A percentile compares a stretch with the other conserved stretches of the same genome.
Conservation (phyloP, 371 early-diverging fungal genomes). For the Mortierella sp. region DNA sequence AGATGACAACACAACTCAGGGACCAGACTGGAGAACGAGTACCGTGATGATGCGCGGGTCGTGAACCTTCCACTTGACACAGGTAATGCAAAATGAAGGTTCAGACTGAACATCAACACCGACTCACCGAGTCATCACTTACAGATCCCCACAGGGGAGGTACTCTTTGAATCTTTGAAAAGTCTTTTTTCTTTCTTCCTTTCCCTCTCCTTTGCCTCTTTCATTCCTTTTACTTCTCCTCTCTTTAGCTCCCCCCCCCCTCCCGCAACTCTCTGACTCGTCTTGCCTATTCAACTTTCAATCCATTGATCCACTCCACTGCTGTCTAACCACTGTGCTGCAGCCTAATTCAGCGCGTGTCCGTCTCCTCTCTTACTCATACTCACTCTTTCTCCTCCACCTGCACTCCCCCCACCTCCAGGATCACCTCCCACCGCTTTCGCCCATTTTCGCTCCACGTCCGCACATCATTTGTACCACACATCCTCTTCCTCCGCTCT, state of each 20-base stretch:
- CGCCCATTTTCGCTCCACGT: neutral
- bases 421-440: neutral
- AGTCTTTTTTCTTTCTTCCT: neutral
- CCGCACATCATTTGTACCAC: conserved; percentile 18
- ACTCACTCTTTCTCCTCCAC: too few species aligned
- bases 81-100: neutral
- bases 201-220: conserved; percentile 5
- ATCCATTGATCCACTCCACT: neutral
- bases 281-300: neutral
- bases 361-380: neutral
- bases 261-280: neutral
- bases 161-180: neutral
- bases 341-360: neutral
- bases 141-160: neutral
- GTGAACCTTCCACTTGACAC: neutral
- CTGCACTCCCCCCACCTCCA: neutral
- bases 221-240: neutral
- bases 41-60: neutral
- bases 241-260: neutral
- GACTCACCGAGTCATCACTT: conserved; percentile 12
- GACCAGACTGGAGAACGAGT: conserved; percentile 4
- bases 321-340: too few species aligned
- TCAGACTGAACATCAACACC: conserved; percentile 6
- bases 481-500: conserved; percentile 5
- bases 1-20: too few species aligned